phyloP scores from a whole-genome alignment of 2,329 filamentous ascomycete genomes.

The Geosmithia morbida region DNA sequence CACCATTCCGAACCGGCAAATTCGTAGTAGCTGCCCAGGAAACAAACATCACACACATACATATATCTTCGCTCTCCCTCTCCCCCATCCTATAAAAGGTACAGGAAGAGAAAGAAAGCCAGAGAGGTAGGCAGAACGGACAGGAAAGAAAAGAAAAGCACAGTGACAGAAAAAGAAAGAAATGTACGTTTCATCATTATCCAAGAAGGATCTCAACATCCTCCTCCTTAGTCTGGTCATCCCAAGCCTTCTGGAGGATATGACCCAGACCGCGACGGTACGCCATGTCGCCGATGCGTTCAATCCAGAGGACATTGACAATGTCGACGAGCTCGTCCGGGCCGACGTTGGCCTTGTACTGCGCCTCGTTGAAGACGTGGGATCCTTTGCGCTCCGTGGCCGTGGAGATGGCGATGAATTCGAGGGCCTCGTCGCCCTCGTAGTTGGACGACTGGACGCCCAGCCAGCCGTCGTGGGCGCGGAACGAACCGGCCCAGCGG shows the following conservation, averaged over 20 bases:
- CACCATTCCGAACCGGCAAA: no score
- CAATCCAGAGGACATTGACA: conserved; percentile 31
- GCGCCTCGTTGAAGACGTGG: conserved; percentile 21
- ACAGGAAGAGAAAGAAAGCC: no score
- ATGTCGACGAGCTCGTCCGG: conserved; percentile 26
- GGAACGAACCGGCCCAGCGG: conserved; percentile 25
- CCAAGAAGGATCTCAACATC: conserved; percentile 23
- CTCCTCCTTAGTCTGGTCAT: conserved; percentile 22
- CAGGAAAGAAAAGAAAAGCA: no score
- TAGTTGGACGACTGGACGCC: conserved; percentile 31
- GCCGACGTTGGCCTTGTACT: conserved; percentile 24
- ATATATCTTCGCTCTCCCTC: no score
- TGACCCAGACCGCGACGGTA: conserved; percentile 27
- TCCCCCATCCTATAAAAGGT: no score
- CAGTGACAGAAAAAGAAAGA: no score
- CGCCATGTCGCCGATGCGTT: conserved; percentile 25
- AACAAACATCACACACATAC: no score
- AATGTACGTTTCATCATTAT: conserved; percentile 8
- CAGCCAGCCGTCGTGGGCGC: conserved; percentile 29
- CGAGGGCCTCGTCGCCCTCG: conserved; percentile 26
- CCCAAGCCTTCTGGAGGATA: conserved; percentile 24
- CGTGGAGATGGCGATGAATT: conserved; percentile 26
- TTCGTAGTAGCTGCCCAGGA: no score
- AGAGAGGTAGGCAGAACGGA: no score
- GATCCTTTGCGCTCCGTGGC: conserved; percentile 26